phyloP scores from a whole-genome alignment of 805 yeast species.

The Torulaspora quercuum region DNA sequence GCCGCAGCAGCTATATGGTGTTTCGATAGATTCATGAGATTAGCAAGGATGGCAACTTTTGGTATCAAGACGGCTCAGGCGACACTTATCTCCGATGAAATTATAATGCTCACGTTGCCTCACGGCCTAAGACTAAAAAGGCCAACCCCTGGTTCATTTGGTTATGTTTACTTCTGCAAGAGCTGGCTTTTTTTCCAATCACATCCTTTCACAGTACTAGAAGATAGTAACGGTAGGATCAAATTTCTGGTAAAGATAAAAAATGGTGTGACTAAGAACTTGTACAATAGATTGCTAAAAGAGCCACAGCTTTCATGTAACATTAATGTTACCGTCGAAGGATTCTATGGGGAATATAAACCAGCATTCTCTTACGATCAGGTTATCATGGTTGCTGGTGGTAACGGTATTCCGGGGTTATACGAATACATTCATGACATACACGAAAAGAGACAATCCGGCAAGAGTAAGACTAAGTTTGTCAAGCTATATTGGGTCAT shows the following conservation, averaged over 20 bases:
- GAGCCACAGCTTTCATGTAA: slow-evolving; percentile 36
- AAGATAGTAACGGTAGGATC: slow-evolving; percentile 27
- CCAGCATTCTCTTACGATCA: slow-evolving; percentile 38
- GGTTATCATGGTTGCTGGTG: slow-evolving; percentile 47
- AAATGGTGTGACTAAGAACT: slow-evolving; percentile 53
- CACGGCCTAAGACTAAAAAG: slow-evolving; percentile 24
- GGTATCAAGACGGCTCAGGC: slow-evolving; percentile 57
- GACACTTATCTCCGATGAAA: slow-evolving; percentile 26
- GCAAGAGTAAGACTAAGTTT: slow-evolving; percentile 22
- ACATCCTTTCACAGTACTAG: slow-evolving; percentile 65
- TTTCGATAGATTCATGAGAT: slow-evolving; percentile 58
- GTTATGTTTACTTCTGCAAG: slow-evolving; percentile 50
- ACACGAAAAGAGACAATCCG: slow-evolving; percentile 17
- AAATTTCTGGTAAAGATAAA: slow-evolving; percentile 40
- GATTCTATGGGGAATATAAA: slow-evolving; percentile 54
- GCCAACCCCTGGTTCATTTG: slow-evolving; percentile 58
- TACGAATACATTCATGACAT: slow-evolving; percentile 37
- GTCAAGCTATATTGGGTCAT: slow-evolving; percentile 62
- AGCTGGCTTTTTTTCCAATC: slow-evolving; percentile 43
- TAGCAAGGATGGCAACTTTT: slow-evolving; percentile 51
- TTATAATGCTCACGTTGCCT: slow-evolving; percentile 40
- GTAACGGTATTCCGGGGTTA: slow-evolving; percentile 54
- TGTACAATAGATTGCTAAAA: slow-evolving; percentile 36
- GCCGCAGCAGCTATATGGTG: slow-evolving; percentile 65
- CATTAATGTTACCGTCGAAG: slow-evolving; percentile 48